Conservation (phyloP, 2,329 filamentous ascomycete species). For the Davidsoniella eucalypti region DNA sequence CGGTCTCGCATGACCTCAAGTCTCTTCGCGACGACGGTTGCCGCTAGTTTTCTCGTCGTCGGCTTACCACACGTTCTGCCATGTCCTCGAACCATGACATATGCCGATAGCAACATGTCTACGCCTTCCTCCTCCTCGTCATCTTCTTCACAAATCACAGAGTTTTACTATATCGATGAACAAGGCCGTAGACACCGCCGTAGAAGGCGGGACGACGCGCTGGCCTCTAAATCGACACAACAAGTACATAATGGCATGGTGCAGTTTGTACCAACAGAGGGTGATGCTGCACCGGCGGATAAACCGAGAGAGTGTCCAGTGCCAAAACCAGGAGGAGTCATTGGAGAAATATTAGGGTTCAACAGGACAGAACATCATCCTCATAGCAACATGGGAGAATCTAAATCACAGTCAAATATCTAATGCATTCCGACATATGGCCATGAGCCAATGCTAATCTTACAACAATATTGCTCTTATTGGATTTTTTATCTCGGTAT, state of each 20-base stretch:
- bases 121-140: not conserved
- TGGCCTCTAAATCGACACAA: slow-evolving; percentile 13
- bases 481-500: too few relatives aligned
- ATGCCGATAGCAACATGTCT: slow-evolving; percentile 44
- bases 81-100: slow-evolving; percentile 65
- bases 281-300: slow-evolving; percentile 16
- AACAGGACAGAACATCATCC: slow-evolving; percentile 21
- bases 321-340: slow-evolving; percentile 68
- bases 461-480: not conserved
- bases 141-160: not conserved
- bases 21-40: slow-evolving; percentile 83
- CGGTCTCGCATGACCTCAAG: slow-evolving; percentile 85
- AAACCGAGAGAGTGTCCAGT: slow-evolving; percentile 67
- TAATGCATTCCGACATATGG: not conserved
- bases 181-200: slow-evolving; percentile 10
- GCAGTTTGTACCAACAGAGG: slow-evolving; percentile 28
- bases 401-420: not conserved
- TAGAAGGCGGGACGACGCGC: slow-evolving; percentile 21
- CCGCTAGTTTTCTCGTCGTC: slow-evolving; percentile 83
- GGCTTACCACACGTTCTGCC: slow-evolving; percentile 78
- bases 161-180: slow-evolving; percentile 11
- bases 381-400: slow-evolving; percentile 13
- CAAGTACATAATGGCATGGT: slow-evolving; percentile 31
- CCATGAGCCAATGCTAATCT: too few relatives aligned
- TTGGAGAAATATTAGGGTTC: slow-evolving; percentile 63